A percentile compares a stretch with the other conserved stretches of the same genome.
phyloP scores from a whole-genome alignment of 2,329 filamentous ascomycete species.

The Aspergillus quadricinctus region DNA sequence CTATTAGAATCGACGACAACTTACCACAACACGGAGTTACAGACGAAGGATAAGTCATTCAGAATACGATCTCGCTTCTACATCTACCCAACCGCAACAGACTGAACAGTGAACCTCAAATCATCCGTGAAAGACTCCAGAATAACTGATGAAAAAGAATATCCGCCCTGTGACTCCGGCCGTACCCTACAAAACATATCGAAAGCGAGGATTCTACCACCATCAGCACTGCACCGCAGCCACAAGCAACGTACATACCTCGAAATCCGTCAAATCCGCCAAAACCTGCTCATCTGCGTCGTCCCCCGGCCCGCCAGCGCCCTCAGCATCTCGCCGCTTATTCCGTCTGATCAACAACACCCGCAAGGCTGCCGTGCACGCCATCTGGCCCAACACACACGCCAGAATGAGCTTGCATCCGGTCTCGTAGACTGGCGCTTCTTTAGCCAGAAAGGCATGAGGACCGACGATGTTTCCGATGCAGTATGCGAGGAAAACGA shows the following conservation, averaged over 20 bases:
- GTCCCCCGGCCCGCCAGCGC: not conserved
- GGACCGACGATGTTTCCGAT: conserved; percentile 46
- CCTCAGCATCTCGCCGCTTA: conserved; percentile 12
- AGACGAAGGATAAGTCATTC: too few relatives aligned
- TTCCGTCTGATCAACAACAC: conserved; percentile 17
- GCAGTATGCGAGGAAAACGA: conserved; percentile 44
- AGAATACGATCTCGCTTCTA: too few relatives aligned
- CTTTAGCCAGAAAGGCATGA: conserved; percentile 40
- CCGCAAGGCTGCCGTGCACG: conserved; percentile 16
- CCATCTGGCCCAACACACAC: conserved; percentile 18
- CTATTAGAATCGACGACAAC: too few relatives aligned
- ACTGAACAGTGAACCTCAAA: too few relatives aligned
- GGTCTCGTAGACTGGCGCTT: conserved; percentile 47
- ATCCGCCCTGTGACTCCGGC: too few relatives aligned
- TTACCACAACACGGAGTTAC: too few relatives aligned
- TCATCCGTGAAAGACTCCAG: too few relatives aligned
- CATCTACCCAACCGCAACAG: too few relatives aligned
- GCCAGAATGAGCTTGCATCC: conserved; percentile 50
- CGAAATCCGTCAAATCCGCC: conserved; percentile 26
- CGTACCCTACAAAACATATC: conserved; percentile 1
- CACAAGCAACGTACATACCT: conserved; percentile 11
- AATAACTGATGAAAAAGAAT: too few relatives aligned
- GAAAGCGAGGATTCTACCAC: conserved; percentile 3
- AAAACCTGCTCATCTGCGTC: conserved; percentile 7
- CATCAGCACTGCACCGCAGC: conserved; percentile 4